Percentiles rank a stretch among this genome's conserved stretches.
These are phyloP conservation scores for Moringa oleifera DNA, from an alignment of 345 rosid species.

Conservation along the genomic window DNA sequence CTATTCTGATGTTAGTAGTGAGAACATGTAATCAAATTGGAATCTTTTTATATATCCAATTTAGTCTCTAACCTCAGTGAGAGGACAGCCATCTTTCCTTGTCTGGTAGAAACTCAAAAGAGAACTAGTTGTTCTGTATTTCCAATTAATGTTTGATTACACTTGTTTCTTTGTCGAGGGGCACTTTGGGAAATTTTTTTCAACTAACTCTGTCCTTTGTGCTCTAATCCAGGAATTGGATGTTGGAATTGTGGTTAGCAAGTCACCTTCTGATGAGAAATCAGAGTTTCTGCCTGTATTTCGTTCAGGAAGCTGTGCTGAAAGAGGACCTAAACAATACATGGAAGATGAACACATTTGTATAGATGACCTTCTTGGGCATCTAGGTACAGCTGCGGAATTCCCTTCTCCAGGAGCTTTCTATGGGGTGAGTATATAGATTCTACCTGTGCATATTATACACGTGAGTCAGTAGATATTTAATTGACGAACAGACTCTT, in stretches of 20 bases:
- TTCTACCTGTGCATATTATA: background rate
- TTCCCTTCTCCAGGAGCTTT: slow-evolving; percentile 78
- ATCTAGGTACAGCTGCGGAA: slow-evolving; percentile 38
- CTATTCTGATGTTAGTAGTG: too few relatives aligned
- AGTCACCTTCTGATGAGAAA: slow-evolving; percentile 49
- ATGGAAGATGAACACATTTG: slow-evolving; percentile 98
- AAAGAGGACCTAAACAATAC: slow-evolving; percentile 75
- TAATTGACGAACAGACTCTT: too few relatives aligned
- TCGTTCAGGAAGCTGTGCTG: slow-evolving; percentile 93
- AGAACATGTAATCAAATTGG: too few relatives aligned
- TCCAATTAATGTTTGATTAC: too few relatives aligned
- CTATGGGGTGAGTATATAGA: slow-evolving; percentile 68
- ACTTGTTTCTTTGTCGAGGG: background rate
- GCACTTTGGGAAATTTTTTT: background rate
- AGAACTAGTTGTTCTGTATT: background rate
- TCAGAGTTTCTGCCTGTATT: slow-evolving; percentile 50
- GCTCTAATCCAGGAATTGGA: slow-evolving; percentile 44
- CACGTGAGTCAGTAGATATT: background rate
- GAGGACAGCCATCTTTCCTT: background rate
- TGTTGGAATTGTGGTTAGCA: slow-evolving; percentile 41
- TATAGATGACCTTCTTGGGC: slow-evolving; percentile 70
- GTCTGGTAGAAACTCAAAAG: background rate
- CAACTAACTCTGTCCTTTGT: slow-evolving; percentile 6
- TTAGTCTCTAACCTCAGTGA: background rate
- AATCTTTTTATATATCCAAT: too few relatives aligned